Base-by-base conservation (phyloP, 2,329 filamentous ascomycete genomes). In the Xylaria sp. region DNA sequence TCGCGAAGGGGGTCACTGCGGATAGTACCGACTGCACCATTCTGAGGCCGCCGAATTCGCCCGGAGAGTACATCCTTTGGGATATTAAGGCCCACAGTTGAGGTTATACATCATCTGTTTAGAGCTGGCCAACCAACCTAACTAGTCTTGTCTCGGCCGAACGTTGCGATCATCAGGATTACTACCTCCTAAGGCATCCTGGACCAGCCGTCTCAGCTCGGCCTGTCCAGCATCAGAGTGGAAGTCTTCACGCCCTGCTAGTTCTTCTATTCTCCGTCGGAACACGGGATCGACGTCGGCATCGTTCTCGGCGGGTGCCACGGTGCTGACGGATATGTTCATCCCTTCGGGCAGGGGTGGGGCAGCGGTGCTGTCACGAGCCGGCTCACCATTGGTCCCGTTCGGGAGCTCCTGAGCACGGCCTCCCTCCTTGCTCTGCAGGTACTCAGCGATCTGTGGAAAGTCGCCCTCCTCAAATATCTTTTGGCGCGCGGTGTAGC, bases 161-260 rank as follows among this genome's bases (percentile, higher is more conserved):
- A 89, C 84, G 56, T 82, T 88, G 59, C 87, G 82, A 53, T 86
- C 82, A 18, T 83, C 81, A 2, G 86, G 71, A 20, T 80, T 83
- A 49, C 90, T 80, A 1, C 86, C 90, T 20, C 81, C 74, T 17
- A 99, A 77, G 2, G 90, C 92, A 65, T 97, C 91, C 61, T 88
- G 83, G 5, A 99, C 86, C 56, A 99, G 76, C 61, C 84, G 81
- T 56, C 92, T 83, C 66, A 99, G 74, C 68, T 92, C 86, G 19
- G 81, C 82, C 73, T 99, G 94, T 3, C 89, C 90, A 55, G 88
- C 85, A 49, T 90, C 86, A 4, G 86, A 88, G 64, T 93, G 80
- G 66, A 97, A 96, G 67, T 97, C 92, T 20, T 89, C 86, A 39
- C 91, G 81, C 34, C 87, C 82, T 2, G 94, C 92, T 55, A 99